A percentile compares a stretch with the other conserved stretches of the same genome.
phyloP scores from a whole-genome alignment of 129 eudicot species.

The Pittosporum tobira region DNA sequence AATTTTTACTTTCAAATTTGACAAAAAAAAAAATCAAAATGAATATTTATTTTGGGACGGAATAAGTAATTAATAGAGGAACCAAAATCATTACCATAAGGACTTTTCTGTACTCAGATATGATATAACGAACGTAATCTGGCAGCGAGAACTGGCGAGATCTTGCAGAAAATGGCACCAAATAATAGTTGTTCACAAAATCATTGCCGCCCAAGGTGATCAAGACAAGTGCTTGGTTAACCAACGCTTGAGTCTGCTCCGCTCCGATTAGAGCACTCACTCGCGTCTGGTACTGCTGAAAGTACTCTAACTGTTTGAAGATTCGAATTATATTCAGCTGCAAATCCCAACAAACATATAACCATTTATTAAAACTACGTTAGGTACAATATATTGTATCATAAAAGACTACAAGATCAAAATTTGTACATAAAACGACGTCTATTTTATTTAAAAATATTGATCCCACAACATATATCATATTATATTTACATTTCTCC shows the following conservation, averaged over 20 bases:
- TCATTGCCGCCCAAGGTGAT: constrained; percentile 20
- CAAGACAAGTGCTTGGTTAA: constrained; percentile 14
- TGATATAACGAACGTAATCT: constrained; percentile 10
- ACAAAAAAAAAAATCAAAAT: too few relatives aligned
- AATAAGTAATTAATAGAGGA: too few relatives aligned
- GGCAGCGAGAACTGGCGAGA: constrained; percentile 18
- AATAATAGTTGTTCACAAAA: constrained; percentile 16
- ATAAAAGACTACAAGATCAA: too few relatives aligned
- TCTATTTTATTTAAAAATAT: too few relatives aligned
- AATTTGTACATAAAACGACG: too few relatives aligned
- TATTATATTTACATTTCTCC: too few relatives aligned
- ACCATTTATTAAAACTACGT: background rate
- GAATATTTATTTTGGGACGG: too few relatives aligned
- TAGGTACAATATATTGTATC: too few relatives aligned
- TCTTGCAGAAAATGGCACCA: constrained; percentile 15
- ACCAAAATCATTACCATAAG: background rate
- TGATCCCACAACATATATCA: too few relatives aligned
- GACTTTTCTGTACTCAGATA: constrained; percentile 15
- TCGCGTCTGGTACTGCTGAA: constrained; percentile 13
- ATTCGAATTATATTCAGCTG: constrained; percentile 16
- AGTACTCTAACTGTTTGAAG: background rate
- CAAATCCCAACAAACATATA: background rate
- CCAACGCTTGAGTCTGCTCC: constrained; percentile 9
- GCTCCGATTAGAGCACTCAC: constrained; percentile 8
- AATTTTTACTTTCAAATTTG: too few relatives aligned